Base-by-base conservation (phyloP, 1,284 basidiomycete species). In the Stygiomarasmius scandens region DNA sequence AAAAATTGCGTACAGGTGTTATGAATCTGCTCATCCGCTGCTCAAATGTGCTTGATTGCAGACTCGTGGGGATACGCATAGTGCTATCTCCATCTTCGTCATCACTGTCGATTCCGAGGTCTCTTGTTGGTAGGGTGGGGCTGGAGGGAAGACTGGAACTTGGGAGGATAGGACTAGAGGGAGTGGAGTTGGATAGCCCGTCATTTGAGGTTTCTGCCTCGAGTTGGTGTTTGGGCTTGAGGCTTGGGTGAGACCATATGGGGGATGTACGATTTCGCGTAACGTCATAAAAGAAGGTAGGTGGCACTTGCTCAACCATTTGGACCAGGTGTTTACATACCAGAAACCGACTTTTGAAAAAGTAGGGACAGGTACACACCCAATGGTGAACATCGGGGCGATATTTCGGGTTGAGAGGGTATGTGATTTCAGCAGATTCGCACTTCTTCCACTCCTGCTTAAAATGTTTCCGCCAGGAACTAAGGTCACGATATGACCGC, bases 401-500 rank as follows among this genome's bases (percentile, higher is more conserved):
- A 58, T 73, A 73, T 46, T 61, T 59, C 1, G 61, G 56, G 34
- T 69, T 68, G 4, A 70, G 34, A 1, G 65, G 66, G 24, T 63
- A 48, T 20, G 65, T 63, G 19, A 70, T 65, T 23, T 50, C 52
- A 43, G 22, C 59, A 23, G 61, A 63, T 45, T 59, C 60, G 14
- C 61, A 61, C 32, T 53, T 52, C 48, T 54, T 58, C 71, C 71
- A 73, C 32, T 55, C 61, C 12, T 47, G 29, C 53, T 74, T 74
- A 68, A 75, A 73, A 3, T 25, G 55, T 55, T 71, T 68, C 14
- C 68, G 61, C 73, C 73, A 74, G 2, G 59, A 54, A 14, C 63
- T 50, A 1, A 68, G 59, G 49, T 68, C 65, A 9, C 66, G 64
- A 54, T 64, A 69, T 14, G 4, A 8, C 2, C 69, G 64, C 0